Base-by-base conservation (phyloP, 1,284 basidiomycete species). In the Trichosporon ovoides region DNA sequence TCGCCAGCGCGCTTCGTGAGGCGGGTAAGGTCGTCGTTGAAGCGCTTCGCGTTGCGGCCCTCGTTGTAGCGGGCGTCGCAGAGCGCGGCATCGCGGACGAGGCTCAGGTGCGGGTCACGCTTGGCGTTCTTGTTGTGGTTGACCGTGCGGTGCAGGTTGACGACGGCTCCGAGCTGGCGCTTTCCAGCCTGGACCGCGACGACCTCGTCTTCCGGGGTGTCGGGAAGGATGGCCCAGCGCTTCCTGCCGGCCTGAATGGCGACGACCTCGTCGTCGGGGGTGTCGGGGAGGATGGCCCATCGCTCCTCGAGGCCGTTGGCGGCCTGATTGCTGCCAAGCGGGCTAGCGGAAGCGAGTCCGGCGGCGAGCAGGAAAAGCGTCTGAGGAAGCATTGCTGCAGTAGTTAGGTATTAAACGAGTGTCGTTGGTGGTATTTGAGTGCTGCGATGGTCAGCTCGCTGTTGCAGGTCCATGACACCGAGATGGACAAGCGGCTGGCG, bases 51-150 rank as follows among this genome's bases (percentile, higher is more conserved):
- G 40, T 67, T 70, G 13, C 58, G 24, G 16, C 68, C 70, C 12
- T 20, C 52, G 60, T 73, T 71, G 63, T 73, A 76, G 52, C 69
- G 63, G 11, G 56, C 56, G 56, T 74, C 72, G 7, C 71, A 58
- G 53, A 67, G 66, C 10, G 71, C 69, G 5, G 65, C 71, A 11
- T 69, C 70, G 35, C 61, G 59, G 18, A 74, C 53, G 18, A 76
- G 57, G 68, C 69, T 69, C 13, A 60, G 43, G 43, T 62, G 9
- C 60, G 48, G 35, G 57, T 53, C 61, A 20, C 65, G 67, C 57
- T 67, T 63, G 28, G 68, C 65, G 56, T 4, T 59, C 61, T 35
- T 69, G 65, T 51, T 58, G 48, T 38, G 46, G 43, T 24, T 48
- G 24, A 48, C 43, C 14, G 24, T 48, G 24, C 43, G 43, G 43